Evolutionary conservation across 225 moss, liverwort and hornwort genomes (phyloP), one percentile per base, ranked within the genome.

Genomic region (Asterella californica): DNA sequence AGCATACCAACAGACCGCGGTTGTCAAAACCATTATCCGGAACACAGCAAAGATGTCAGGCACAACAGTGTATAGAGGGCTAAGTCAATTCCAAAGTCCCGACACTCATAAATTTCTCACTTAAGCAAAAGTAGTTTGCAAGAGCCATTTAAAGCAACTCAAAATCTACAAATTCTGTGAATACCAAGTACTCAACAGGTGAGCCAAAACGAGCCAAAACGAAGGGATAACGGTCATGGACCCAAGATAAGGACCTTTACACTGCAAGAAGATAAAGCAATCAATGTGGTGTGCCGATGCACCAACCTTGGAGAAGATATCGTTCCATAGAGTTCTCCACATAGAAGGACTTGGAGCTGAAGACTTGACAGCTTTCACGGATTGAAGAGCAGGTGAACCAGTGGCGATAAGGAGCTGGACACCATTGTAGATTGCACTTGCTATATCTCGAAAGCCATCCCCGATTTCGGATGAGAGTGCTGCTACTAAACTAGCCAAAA

Each of bases 271-370:
- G 68, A 71, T 12, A 27, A n/a, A 48, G 2, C 3, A 22, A 15
- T 14, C 10, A 9, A 48, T n/a, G 46, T 19, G 25, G 25, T 22
- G 27, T 71, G 47, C 4, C 36, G 37, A 59, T 45, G 49, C 37
- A 30, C 78, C 15, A 60, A 91, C 94, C 90, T 94, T 94, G n/a
- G 91, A 89, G 70, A 94, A 86, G 68, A 93, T 89, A 38, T 94
- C 90, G 71, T 92, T 92, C 89, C 92, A 88, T 52, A 91, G 87
- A 74, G 89, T 88, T 86, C 91, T 91, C 93, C 92, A 90, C 64
- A 92, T 66, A 12, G 93, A 95, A 54, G 93, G 93, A 82, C 88
- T 84, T 82, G 93, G 91, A 55, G 91, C 66, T 49, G 86, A 89
- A 32, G 90, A 90, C 82, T 93, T 93, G 10, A 82, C 90, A 88